Evolutionary conservation across 768 basidiomycete genomes (phyloP).

Genomic region (Suillus tomentosus): DNA sequence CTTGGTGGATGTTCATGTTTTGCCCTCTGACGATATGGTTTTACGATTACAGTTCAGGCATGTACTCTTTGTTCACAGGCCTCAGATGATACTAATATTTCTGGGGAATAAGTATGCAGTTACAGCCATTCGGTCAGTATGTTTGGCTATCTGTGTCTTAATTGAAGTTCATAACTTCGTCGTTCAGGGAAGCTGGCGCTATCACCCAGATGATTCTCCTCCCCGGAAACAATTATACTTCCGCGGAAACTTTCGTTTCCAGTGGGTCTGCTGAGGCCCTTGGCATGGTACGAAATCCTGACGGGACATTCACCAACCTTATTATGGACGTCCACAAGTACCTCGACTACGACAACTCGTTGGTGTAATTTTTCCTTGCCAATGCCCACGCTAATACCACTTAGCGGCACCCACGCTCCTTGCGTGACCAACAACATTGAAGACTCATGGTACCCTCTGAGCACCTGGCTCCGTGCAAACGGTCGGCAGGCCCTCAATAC

Average conservation of each 20-base stretch:
- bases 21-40: neutral
- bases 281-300: constrained; percentile 44
- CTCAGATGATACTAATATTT: neutral
- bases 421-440: constrained; percentile 60
- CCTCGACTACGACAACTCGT: constrained; percentile 56
- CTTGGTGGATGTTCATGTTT: neutral
- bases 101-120: constrained; percentile 54
- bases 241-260: constrained; percentile 50
- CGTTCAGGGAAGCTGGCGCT: constrained; percentile 36
- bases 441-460: constrained; percentile 45
- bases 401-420: constrained; percentile 42
- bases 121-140: constrained; percentile 59
- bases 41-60: constrained; percentile 1
- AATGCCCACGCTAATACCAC: constrained; percentile 7
- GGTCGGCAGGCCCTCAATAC: constrained; percentile 58
- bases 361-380: constrained; percentile 26
- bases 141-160: constrained; percentile 26
- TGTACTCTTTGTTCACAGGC: neutral
- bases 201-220: constrained; percentile 57
- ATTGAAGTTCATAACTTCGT: neutral
- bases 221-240: constrained; percentile 60
- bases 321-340: constrained; percentile 69
- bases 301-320: constrained; percentile 47
- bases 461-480: constrained; percentile 51
- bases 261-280: constrained; percentile 54